A percentile compares a stretch with the other conserved stretches of the same genome.
phyloP scores from a whole-genome alignment of 192 early-diverging fungal species.

The Backusella luteola region DNA sequence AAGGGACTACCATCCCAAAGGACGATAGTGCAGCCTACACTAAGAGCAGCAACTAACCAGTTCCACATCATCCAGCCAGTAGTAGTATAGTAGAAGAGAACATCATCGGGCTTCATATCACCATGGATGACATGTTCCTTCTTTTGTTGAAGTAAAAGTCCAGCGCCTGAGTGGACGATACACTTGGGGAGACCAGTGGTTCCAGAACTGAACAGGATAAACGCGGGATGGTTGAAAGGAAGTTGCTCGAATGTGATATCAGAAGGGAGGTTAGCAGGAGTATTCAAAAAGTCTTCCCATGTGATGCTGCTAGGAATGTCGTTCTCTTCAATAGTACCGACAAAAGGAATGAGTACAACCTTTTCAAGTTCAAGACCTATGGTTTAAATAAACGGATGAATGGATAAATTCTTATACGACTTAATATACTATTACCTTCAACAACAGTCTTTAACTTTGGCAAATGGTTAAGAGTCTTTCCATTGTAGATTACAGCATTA shows the following conservation, averaged over 20 bases:
- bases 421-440: conserved; percentile 34
- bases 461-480: conserved; percentile 76
- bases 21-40: conserved; percentile 75
- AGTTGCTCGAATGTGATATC: conserved; percentile 77
- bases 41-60: conserved; percentile 87
- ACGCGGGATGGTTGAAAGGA: conserved; percentile 88
- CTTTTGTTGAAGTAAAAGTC: conserved; percentile 86
- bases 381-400: not conserved
- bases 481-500: conserved; percentile 92
- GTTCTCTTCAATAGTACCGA: conserved; percentile 17
- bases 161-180: conserved; percentile 91
- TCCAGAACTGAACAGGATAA: conserved; percentile 91
- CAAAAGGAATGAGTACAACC: conserved; percentile 82
- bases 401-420: too few species aligned
- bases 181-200: conserved; percentile 97
- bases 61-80: conserved; percentile 99
- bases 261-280: conserved; percentile 33
- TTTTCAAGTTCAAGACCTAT: conserved; percentile 62
- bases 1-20: conserved; percentile 95
- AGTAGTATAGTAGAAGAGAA: conserved; percentile 87
- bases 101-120: conserved; percentile 68
- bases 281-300: conserved; percentile 53
- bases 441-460: conserved; percentile 74
- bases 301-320: conserved; percentile 10
- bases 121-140: conserved; percentile 95